Evolutionary conservation across 192 early-diverging fungal genomes (phyloP).

Genomic region (Coemansia sp.): DNA sequence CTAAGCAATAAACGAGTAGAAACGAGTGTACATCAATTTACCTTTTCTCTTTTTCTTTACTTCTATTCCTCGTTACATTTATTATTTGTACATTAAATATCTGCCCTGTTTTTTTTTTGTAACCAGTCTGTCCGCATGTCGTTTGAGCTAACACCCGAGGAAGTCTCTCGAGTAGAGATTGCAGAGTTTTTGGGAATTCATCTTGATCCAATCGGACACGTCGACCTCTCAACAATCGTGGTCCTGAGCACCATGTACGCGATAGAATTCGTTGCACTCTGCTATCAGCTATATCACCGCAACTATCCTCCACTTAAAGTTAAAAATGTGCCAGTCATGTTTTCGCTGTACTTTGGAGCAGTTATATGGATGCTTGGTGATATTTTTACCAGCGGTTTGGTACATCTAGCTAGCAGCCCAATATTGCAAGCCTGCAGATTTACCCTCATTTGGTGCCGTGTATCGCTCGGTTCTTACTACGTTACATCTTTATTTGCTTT

Average conservation of each 20-base stretch:
- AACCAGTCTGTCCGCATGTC: background rate
- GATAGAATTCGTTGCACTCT: conserved; percentile 35
- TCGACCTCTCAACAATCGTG: conserved; percentile 42
- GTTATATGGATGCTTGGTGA: conserved; percentile 38
- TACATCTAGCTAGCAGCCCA: conserved; percentile 21
- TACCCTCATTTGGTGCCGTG: conserved; percentile 32
- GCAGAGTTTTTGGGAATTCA: conserved; percentile 31
- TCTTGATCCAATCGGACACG: conserved; percentile 37
- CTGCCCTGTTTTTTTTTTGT: background rate
- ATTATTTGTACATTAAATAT: conserved; percentile 5
- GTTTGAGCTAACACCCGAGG: conserved; percentile 3
- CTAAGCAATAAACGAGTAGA: too few species aligned
- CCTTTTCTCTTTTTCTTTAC: background rate
- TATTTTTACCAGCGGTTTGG: conserved; percentile 38
- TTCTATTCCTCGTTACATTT: background rate
- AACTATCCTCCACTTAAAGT: conserved; percentile 39
- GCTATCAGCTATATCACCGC: conserved; percentile 36
- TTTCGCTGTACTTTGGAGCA: conserved; percentile 32
- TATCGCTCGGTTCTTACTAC: conserved; percentile 36
- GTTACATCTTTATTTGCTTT: conserved; percentile 31
- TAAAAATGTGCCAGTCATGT: conserved; percentile 45
- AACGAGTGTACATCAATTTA: background rate
- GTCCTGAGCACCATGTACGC: conserved; percentile 35
- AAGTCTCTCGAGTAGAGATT: conserved; percentile 25
- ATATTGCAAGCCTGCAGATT: conserved; percentile 32